Base-by-base conservation (phyloP, 352 stramenopile species). In the Phytophthora tentaculata region DNA sequence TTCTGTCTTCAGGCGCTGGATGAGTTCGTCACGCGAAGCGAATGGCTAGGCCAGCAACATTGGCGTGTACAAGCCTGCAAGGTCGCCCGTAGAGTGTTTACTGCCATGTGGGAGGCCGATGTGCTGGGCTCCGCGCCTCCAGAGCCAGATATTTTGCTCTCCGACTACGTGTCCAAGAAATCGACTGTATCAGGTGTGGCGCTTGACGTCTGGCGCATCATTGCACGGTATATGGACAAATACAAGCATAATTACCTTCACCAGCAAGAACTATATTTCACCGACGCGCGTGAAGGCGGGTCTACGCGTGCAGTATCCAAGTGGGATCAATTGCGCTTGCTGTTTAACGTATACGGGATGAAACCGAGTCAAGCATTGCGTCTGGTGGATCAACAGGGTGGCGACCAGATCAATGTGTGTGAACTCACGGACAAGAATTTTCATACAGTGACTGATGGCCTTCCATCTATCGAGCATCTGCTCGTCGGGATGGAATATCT, bases 1-100 rank as follows among this genome's bases (percentile, higher is more conserved):
- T 93, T 94, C 54, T 90, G 79, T 32, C 66, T 94, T 14, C 86
- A 94, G 63, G 79, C 73, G 23, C 56, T 94, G 23, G 83, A 96
- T 65, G 80, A 94, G 61, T 92, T 89, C 57, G 80, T 96, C 43
- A 71, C 78, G 1, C 71, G 58, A 19, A 68, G 74, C 47, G 60
- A 68, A 55, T 73, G 75, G 56, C 58, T 72, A 41, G 65, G 41
- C 0, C 61, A 73, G 14, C 72, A 81, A 5, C 45, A 67, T 5
- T 91, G 82, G 60, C 66, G 83, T 50, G 61, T 89, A 2, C 59
- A 77, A 44, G 73, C 72, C 0, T 92, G 84, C 55, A 80, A 80
- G 13, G 14, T 92, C 1, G 83, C 86, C 29, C 76, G 85, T 8
- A 64, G 74, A 24, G 73, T 91, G 9, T 84, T 96, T 54, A 74